Base-by-base conservation (phyloP, 176 grass and related monocot genomes). In the Ampelocalamus luodianensis region DNA sequence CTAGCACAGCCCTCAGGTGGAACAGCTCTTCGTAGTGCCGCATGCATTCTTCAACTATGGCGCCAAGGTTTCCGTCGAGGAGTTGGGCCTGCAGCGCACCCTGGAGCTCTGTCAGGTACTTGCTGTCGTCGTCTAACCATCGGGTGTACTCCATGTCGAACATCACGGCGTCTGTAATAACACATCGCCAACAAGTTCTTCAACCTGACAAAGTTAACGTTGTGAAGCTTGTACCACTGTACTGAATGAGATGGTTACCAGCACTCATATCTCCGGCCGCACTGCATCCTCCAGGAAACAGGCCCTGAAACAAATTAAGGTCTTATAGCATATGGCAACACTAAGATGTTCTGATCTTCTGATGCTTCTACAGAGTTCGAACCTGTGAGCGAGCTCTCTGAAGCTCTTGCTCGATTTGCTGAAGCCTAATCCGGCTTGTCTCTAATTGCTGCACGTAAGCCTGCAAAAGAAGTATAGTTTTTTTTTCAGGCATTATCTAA, bases 361-460 rank as follows among this genome's bases (percentile, higher is more conserved):
- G 27, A 55, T 20, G 78, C 9, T 66, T 81, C 66, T 77, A 43
- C 26, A 88, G 18, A 70, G 26, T 67, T 79, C 22, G 71, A 85
- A 99, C 96, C 96, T 99, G 93, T 79, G 91, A 86, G 75, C 86
- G 92, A 72, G 86, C 78, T 89, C 90, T 88, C 18, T 96, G 93
- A 63, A 96, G 77, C 12, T 96, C 93, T 79, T 92, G 96, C 74
- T 99, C 96, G 10, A 94, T 74, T 85, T 99, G 93, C 27, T 99
- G 96, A 65, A 99, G 91, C 74, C 90, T 95, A 68, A 96, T 91
- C 89, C 90, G 87, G 63, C 93, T 90, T 12, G 93, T 87, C 68
- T 99, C 96, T 72, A 99, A 69, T 71, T 99, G 93, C 74, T 96
- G 96, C 79, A 99, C 96, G 76, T 99, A 99, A 6, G 90, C 91